Evolutionary conservation across 805 yeast species (phyloP), one percentile per base, ranked within the genome.

Genomic region (Candida chilensis): DNA sequence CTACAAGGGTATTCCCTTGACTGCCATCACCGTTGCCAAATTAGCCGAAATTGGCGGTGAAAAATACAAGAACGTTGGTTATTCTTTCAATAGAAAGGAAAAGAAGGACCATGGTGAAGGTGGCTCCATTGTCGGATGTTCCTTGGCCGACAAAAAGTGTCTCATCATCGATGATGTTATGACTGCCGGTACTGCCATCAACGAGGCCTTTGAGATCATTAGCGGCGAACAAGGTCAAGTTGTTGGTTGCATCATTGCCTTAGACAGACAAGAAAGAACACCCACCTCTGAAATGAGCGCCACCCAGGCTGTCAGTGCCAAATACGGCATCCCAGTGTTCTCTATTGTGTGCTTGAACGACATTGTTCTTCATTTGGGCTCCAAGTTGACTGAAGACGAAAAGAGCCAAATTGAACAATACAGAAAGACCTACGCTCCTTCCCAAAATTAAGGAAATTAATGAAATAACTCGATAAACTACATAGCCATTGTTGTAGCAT

Each of bases 51-150:
- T 87, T 41, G 92, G 85, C 35, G 85, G 86, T n/a, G 74, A 71
- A 33, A 78, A 79, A 48, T 87, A 74, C 48, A 75, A 73, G 30
- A 54, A 74, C 36, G 63, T 85, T 29, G 86, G 85, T 27, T 92
- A 88, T 54, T 77, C 96, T n/a, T 90, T 86, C 68, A 90, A 90
- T 68, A 78, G 98, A 57, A 92, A 90, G 61, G 96, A 87, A 57
- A 81, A 82, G 65, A 90, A 90, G 60, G 96, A 88, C 51, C 98
- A 90, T 51, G 98, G 98, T 33, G 98, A 90, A 62, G 98, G 97
- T 42, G 98, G 98, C 10, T 72, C 73, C 34, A 83, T 90, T 44
- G 97, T 92, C 25, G 98, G 98, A 21, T 75, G 82, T 27, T 56
- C 74, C 5, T 69, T 90, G 44, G 67, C 69, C 37, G 82, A 71